Evolutionary conservation across 768 basidiomycete genomes (phyloP).

Genomic region (Boletus edulis): DNA sequence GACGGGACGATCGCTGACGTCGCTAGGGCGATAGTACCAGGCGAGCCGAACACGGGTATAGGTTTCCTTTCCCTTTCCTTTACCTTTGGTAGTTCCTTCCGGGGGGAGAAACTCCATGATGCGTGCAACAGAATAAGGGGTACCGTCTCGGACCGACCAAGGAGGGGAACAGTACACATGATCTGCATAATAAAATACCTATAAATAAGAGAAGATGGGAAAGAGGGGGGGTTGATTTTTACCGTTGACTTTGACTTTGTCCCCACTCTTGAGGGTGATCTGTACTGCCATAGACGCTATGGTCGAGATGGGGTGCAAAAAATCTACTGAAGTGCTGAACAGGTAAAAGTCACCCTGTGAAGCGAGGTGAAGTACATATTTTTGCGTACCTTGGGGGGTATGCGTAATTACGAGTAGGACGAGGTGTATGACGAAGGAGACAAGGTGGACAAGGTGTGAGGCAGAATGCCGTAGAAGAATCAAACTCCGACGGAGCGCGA

Average conservation of each 20-base stretch:
- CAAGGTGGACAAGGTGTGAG: slow-evolving; percentile 36
- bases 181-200: slow-evolving; percentile 54
- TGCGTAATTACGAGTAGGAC: slow-evolving; percentile 20
- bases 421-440: slow-evolving; percentile 31
- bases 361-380: slow-evolving; percentile 8
- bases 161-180: slow-evolving; percentile 96
- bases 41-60: slow-evolving; percentile 87
- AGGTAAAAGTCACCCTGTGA: background rate
- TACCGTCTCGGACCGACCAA: slow-evolving; percentile 90
- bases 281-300: slow-evolving; percentile 28
- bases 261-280: slow-evolving; percentile 74
- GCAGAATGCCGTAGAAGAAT: slow-evolving; percentile 29
- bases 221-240: slow-evolving; percentile 30
- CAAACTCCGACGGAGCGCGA: slow-evolving; percentile 38
- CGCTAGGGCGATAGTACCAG: slow-evolving; percentile 96
- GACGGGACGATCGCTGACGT: slow-evolving; percentile 89
- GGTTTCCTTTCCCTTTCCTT: slow-evolving; percentile 62
- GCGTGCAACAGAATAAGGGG: slow-evolving; percentile 92
- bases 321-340: slow-evolving; percentile 19
- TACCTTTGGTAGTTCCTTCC: slow-evolving; percentile 64
- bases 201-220: slow-evolving; percentile 16
- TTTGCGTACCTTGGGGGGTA: slow-evolving; percentile 22
- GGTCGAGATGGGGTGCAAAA: slow-evolving; percentile 23
- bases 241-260: slow-evolving; percentile 87
- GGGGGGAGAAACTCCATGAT: slow-evolving; percentile 96